Percentiles rank a stretch among this genome's conserved stretches.
Conservation (phyloP, 208 protist species). For the Leishmania aethiopica region DNA sequence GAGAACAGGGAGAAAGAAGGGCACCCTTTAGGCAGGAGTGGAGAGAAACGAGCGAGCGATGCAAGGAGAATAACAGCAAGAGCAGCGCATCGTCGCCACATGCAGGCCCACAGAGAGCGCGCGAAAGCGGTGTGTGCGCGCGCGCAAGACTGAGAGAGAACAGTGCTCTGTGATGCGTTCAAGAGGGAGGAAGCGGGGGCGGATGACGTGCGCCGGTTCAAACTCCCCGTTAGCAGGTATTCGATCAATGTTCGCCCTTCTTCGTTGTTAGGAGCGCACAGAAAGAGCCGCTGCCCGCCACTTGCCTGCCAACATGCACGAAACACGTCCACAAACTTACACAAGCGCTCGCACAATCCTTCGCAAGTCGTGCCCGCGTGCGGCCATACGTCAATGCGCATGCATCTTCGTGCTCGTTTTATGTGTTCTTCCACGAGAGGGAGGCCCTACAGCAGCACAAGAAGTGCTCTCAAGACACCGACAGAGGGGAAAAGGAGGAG, state of each 20-base stretch:
- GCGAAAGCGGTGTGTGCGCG: not conserved
- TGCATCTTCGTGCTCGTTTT: not conserved
- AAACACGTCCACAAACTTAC: not conserved
- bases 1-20: not conserved
- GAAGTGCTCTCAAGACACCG: conserved; percentile 16
- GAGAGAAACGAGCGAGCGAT: not conserved
- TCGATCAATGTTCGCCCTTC: not conserved
- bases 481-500: not conserved
- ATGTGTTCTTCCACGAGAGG: conserved; percentile 58
- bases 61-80: not conserved
- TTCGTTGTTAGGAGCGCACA: not conserved
- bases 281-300: too few relatives aligned
- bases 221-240: not conserved
- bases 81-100: not conserved
- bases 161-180: not conserved
- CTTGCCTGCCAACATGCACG: not conserved
- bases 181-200: not conserved
- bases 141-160: not conserved
- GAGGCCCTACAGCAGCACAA: conserved; percentile 71
- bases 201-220: not conserved
- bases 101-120: too few relatives aligned
- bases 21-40: not conserved
- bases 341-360: not conserved
- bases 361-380: not conserved
- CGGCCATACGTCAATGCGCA: not conserved